Evolutionary conservation across 2,329 filamentous ascomycete species (phyloP).

Genomic region (Alternaria arbusti): DNA sequence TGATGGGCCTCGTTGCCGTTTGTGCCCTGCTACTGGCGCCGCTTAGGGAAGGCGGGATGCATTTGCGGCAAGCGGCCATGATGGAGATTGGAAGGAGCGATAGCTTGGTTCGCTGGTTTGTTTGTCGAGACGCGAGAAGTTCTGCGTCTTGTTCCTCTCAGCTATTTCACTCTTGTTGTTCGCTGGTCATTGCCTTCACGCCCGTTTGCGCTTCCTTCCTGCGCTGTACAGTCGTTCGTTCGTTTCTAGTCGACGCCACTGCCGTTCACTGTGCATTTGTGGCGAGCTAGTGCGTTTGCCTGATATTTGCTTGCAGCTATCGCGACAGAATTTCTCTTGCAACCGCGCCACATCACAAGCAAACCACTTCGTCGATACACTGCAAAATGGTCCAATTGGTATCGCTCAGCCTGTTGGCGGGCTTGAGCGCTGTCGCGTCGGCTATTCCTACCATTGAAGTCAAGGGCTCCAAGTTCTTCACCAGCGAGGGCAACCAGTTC

Average conservation of each 20-base stretch:
- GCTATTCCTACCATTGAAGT: constrained; percentile 63
- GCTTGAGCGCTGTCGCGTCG: constrained; percentile 43
- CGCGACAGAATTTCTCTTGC: not conserved
- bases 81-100: constrained; percentile 8
- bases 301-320: not conserved
- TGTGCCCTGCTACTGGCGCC: constrained; percentile 2
- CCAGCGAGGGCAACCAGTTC: constrained; percentile 79
- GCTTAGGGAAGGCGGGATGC: not conserved
- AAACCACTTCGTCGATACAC: not conserved
- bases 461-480: constrained; percentile 85
- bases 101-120: not conserved
- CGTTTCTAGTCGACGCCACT: not conserved
- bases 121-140: not conserved
- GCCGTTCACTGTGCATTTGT: not conserved
- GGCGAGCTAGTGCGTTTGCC: not conserved
- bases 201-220: not conserved
- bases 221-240: not conserved
- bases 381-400: constrained; percentile 13
- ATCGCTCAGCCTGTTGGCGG: constrained; percentile 26
- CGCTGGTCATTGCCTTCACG: not conserved
- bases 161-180: not conserved
- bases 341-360: not conserved
- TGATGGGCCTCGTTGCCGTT: constrained; percentile 5
- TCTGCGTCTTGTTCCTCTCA: not conserved
- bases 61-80: not conserved